Conservation (phyloP, 108 stramenopile species). For the Aurantiochytrium sp. region DNA sequence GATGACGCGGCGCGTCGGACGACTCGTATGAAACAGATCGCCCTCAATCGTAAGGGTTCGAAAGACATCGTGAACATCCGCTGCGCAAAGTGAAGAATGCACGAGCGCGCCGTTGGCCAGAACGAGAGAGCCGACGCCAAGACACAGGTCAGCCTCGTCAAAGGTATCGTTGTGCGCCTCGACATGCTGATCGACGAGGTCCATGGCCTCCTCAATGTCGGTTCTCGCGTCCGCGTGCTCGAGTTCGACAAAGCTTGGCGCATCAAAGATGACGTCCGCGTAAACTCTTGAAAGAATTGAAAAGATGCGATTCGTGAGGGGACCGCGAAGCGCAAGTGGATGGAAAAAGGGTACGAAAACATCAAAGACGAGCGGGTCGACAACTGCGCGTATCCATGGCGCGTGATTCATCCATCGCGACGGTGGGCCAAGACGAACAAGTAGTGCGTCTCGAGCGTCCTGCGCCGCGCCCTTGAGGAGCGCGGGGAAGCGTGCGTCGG, state of each 20-base stretch:
- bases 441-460: background rate
- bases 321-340: background rate
- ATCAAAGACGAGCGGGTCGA: background rate
- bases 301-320: background rate
- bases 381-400: background rate
- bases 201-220: background rate
- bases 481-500: background rate
- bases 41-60: background rate
- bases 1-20: background rate
- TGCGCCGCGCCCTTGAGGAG: background rate
- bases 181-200: background rate
- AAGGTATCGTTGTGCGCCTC: background rate
- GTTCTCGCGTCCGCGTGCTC: background rate
- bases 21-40: background rate
- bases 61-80: background rate
- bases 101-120: background rate
- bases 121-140: background rate
- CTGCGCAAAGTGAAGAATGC: background rate
- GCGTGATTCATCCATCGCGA: background rate
- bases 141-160: background rate
- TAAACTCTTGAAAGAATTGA: background rate
- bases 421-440: background rate
- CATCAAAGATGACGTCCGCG: background rate
- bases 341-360: background rate
- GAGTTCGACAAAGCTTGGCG: background rate